These are phyloP conservation scores for Aspergillus tanneri DNA, from an alignment of 2,329 filamentous ascomycete genomes.

Conservation along the genomic window DNA sequence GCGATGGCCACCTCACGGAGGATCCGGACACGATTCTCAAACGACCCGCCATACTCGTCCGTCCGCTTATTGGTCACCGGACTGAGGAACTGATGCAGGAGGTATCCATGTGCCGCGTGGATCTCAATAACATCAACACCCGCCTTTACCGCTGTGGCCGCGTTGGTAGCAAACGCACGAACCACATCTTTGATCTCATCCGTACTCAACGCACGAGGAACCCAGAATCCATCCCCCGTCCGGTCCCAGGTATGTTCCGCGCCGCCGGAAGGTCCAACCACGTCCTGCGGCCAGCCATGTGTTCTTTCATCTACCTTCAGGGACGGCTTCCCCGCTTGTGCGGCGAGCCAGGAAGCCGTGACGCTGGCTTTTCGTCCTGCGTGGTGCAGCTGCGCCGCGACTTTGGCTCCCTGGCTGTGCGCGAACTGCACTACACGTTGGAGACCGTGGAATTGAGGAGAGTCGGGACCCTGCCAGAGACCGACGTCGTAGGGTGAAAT, in stretches of 20 bases:
- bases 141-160: conserved; percentile 60
- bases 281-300: conserved; percentile 55
- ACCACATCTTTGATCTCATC: conserved; percentile 66
- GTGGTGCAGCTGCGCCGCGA: conserved; percentile 77
- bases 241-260: conserved; percentile 58
- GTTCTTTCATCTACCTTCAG: conserved; percentile 49
- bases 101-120: conserved; percentile 75
- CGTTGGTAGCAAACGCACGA: conserved; percentile 58
- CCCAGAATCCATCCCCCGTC: conserved; percentile 59
- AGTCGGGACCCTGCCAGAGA: conserved; percentile 64
- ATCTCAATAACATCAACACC: conserved; percentile 78
- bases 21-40: conserved; percentile 65
- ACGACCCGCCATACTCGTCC: conserved; percentile 52
- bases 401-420: conserved; percentile 72
- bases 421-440: conserved; percentile 68
- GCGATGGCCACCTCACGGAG: conserved; percentile 64
- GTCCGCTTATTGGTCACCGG: conserved; percentile 67
- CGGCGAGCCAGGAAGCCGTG: conserved; percentile 49
- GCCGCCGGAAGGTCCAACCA: conserved; percentile 36
- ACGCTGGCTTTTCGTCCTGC: conserved; percentile 66
- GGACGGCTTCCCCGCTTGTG: conserved; percentile 17
- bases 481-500: conserved; percentile 65
- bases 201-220: conserved; percentile 65
- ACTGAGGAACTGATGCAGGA: conserved; percentile 68
- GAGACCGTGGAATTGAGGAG: conserved; percentile 67